Conservation (phyloP, 768 basidiomycete species). For the Leccinellum albellum region DNA sequence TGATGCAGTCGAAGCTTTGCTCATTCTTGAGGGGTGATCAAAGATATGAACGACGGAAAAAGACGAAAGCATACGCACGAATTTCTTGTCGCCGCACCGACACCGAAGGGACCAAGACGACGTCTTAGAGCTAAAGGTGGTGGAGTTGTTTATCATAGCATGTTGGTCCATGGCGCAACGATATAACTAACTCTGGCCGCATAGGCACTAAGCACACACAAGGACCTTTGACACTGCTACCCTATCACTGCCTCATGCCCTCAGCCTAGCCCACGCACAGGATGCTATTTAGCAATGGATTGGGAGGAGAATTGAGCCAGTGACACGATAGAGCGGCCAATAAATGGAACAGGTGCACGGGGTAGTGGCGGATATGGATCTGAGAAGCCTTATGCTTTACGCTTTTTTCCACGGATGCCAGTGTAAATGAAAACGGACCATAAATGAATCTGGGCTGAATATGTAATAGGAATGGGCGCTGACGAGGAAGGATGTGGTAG, state of each 20-base stretch:
- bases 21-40: no score
- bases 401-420: slow-evolving; percentile 51
- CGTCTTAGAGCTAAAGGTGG: no score
- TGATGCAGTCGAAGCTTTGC: no score
- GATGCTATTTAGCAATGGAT: slow-evolving; percentile 23
- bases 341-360: slow-evolving; percentile 54
- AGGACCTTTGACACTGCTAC: neutral
- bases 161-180: no score
- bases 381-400: slow-evolving; percentile 77
- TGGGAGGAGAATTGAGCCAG: slow-evolving; percentile 21
- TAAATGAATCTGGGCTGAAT: slow-evolving; percentile 42
- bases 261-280: slow-evolving; percentile 29
- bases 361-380: slow-evolving; percentile 69
- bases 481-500: neutral
- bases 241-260: neutral
- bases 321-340: slow-evolving; percentile 47
- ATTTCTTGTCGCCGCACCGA: no score
- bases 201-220: no score
- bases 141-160: no score
- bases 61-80: no score
- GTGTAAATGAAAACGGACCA: slow-evolving; percentile 75
- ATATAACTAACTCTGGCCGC: no score
- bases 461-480: slow-evolving; percentile 2
- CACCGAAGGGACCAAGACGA: no score
- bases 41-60: no score